These are phyloP conservation scores for Mollisiaceae sp. DNA, from an alignment of 2,329 filamentous ascomycete species.

Conservation along the genomic window DNA sequence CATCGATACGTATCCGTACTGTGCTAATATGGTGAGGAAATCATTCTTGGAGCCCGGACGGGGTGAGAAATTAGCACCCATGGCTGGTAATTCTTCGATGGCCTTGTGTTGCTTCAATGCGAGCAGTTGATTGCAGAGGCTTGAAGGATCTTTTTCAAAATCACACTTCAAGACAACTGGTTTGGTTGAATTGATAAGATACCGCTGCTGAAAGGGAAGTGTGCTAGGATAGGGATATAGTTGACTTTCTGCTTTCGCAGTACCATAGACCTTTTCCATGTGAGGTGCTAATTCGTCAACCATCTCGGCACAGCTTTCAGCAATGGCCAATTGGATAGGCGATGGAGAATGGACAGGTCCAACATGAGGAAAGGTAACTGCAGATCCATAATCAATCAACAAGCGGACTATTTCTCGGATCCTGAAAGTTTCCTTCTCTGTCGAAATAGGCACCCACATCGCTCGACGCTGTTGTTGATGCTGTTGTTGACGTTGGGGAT, in stretches of 20 bases:
- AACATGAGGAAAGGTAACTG: background rate
- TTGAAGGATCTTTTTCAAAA: background rate
- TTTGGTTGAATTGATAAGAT: conserved; percentile 2
- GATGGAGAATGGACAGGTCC: background rate
- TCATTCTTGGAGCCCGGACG: background rate
- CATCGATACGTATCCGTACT: conserved; percentile 13
- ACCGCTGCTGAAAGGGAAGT: background rate
- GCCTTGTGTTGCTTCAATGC: conserved; percentile 9
- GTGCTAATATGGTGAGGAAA: conserved; percentile 13
- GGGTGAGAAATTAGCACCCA: conserved; percentile 21
- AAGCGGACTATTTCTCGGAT: conserved; percentile 23
- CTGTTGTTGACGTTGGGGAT: background rate
- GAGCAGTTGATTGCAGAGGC: conserved; percentile 17
- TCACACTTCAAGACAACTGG: conserved; percentile 5
- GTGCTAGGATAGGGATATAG: background rate
- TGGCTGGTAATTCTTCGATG: conserved; percentile 12
- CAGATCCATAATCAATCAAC: conserved; percentile 19
- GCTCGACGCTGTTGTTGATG: background rate
- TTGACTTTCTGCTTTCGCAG: conserved; percentile 7
- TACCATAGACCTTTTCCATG: conserved; percentile 4
- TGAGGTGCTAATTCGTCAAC: conserved; percentile 19
- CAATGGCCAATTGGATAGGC: conserved; percentile 15
- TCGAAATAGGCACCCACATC: background rate
- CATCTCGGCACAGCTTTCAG: conserved; percentile 21
- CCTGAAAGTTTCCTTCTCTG: conserved; percentile 13